Conservation (phyloP, 164 flowering plant species). For the Brasenia schreberi region DNA sequence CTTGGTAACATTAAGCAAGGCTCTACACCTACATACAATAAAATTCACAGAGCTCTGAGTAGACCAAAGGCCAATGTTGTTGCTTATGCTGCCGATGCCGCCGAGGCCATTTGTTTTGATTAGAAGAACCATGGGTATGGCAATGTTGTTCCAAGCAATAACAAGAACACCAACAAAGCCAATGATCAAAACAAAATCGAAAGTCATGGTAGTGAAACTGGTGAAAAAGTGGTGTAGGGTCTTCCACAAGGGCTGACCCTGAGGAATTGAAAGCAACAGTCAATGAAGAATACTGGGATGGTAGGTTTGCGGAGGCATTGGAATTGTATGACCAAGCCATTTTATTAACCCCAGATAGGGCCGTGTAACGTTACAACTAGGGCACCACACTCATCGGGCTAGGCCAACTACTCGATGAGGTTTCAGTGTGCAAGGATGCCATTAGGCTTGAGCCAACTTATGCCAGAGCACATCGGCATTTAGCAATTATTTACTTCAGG, state of each 20-base stretch:
- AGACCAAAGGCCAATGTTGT: neutral
- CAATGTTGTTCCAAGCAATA: neutral
- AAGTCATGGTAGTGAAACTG: neutral
- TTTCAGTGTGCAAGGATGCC: slow-evolving; percentile 56
- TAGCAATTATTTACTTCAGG: slow-evolving; percentile 71
- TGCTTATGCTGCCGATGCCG: neutral
- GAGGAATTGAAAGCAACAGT: slow-evolving; percentile 57
- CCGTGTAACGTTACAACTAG: slow-evolving; percentile 54
- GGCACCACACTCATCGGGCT: slow-evolving; percentile 60
- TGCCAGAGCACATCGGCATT: slow-evolving; percentile 59
- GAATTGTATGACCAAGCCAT: slow-evolving; percentile 60
- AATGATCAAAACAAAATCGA: neutral
- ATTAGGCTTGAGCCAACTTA: slow-evolving; percentile 52
- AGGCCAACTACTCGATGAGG: slow-evolving; percentile 62
- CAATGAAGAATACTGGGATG: slow-evolving; percentile 70
- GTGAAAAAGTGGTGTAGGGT: slow-evolving; percentile 29
- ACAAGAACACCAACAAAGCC: neutral
- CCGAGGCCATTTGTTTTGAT: neutral
- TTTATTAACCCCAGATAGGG: slow-evolving; percentile 38
- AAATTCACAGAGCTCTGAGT: neutral
- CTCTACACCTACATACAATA: neutral
- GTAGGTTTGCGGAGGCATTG: slow-evolving; percentile 58
- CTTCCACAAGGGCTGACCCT: slow-evolving; percentile 27
- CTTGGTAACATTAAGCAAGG: slow-evolving; percentile 64
- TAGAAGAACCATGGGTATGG: slow-evolving; percentile 3